A percentile compares a stretch with the other conserved stretches of the same genome.
Evolutionary conservation across 202 grass and related monocot genomes (phyloP).

Genomic region (Tripidium arundinaceum): DNA sequence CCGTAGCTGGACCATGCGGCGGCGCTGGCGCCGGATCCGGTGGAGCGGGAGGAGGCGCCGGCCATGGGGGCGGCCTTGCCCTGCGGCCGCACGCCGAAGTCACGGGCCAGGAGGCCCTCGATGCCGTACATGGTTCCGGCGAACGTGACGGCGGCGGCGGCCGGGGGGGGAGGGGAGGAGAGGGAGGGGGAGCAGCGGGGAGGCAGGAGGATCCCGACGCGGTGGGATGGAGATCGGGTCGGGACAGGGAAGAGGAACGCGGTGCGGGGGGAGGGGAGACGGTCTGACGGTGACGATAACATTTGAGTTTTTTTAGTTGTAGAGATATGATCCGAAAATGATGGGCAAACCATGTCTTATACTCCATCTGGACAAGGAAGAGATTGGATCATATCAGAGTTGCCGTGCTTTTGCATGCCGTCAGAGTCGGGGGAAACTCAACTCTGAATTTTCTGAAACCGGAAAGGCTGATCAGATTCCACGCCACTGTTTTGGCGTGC

Average conservation of each 20-base stretch:
- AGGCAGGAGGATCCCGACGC: neutral
- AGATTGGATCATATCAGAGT: neutral
- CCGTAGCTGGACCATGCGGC: constrained; percentile 32
- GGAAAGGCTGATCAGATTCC: neutral
- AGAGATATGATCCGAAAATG: constrained; percentile 26
- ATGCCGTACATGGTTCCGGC: constrained; percentile 62
- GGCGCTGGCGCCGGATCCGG: constrained; percentile 19
- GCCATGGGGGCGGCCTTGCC: constrained; percentile 78
- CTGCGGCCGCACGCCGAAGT: constrained; percentile 76
- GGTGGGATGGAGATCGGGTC: constrained; percentile 10
- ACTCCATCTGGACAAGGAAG: neutral
- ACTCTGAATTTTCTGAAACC: constrained; percentile 15
- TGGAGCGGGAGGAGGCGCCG: constrained; percentile 8
- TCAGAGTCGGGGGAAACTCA: constrained; percentile 1
- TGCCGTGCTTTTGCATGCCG: neutral
- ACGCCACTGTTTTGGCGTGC: neutral
- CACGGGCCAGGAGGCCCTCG: constrained; percentile 65
- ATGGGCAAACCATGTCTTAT: constrained; percentile 15
- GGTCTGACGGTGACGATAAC: too few species aligned
- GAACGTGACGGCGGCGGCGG: neutral
- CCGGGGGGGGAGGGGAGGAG: constrained; percentile 29
- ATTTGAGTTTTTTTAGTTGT: too few species aligned
- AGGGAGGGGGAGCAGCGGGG: too few species aligned
- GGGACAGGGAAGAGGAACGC: neutral
- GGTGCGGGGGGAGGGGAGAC: too few species aligned